Base-by-base conservation (phyloP, 768 basidiomycete genomes). In the Termitomyces sp. region DNA sequence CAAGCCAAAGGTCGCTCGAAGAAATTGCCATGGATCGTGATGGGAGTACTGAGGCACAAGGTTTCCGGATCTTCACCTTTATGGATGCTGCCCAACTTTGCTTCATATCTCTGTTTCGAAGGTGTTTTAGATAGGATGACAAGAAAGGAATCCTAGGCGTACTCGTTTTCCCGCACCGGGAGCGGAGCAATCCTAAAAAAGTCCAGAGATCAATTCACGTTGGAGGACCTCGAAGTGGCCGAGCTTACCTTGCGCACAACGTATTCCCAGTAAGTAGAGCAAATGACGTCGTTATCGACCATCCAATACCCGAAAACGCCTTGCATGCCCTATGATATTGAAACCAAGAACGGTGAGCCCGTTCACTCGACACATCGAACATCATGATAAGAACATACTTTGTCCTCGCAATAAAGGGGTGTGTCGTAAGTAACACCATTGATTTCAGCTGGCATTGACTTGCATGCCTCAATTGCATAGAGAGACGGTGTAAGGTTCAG, bases 391-490 rank as follows among this genome's bases (percentile, higher is more conserved):
- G 31, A 11, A 46, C 57, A 15, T 31, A 61, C 60, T 16, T 20
- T 57, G 18, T 65, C 57, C 27, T 65, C 62, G 27, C 65, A 65
- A 33, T 44, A 41, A 42, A 49, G 6, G 20, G 65, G 62, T 3
- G 46, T 52, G 24, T 52, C 37, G 22, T 58, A 63, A 8, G 50
- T 56, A 4, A 61, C 41, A 18, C 51, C 60, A 30, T 60, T 59
- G 34, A 65, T 59, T 22, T 58, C 61, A 0, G 60, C 33, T 4
- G 60, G 45, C 7, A 58, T 65, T 4, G 59, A 51, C 41, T 41
- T 63, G 58, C 65, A 65, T 24, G 65, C 62, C 2, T 59, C 58
- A 20, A 65, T 49, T 6, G 33, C 55, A 31, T 56, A 49, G 9
- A 65, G 46, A 18, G 55, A 54, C 5, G 51, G n/a, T 1, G 42